A percentile compares a stretch with the other conserved stretches of the same genome.
Evolutionary conservation across 306 rosid species (phyloP).

Genomic region (Gillenia trifoliata): DNA sequence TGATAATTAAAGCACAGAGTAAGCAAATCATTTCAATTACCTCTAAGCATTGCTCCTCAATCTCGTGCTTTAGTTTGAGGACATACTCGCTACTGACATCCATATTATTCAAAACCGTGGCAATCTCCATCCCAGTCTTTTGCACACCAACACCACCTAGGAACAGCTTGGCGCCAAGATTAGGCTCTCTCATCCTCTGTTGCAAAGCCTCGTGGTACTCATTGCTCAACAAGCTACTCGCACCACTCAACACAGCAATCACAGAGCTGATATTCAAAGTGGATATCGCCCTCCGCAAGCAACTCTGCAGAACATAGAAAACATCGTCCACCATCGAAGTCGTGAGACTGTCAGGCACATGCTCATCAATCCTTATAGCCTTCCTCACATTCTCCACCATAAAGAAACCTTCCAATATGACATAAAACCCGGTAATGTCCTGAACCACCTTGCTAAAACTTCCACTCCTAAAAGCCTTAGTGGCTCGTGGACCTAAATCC

Average conservation of each 20-base stretch:
- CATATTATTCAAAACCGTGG: conserved; percentile 83
- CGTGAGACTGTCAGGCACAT: conserved; percentile 79
- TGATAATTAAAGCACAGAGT: not conserved
- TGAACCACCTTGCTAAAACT: conserved; percentile 80
- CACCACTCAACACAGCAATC: conserved; percentile 81
- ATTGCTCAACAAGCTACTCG: conserved; percentile 76
- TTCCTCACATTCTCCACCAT: conserved; percentile 98
- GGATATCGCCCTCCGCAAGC: conserved; percentile 75
- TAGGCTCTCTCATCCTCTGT: conserved; percentile 80
- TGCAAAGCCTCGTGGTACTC: conserved; percentile 89
- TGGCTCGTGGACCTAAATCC: conserved; percentile 80
- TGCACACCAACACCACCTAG: conserved; percentile 87
- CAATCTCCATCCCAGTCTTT: conserved; percentile 82
- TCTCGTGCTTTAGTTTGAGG: conserved; percentile 79
- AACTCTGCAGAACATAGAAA: conserved; percentile 90
- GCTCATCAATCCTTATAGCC: conserved; percentile 83
- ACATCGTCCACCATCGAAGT: conserved; percentile 98
- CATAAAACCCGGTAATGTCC: conserved; percentile 83
- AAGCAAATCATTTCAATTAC: conserved; percentile 39
- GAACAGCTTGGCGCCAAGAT: conserved; percentile 89
- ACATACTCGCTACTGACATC: conserved; percentile 89
- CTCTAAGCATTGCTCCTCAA: conserved; percentile 94
- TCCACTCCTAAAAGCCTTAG: conserved; percentile 85
- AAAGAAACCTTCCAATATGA: conserved; percentile 86
- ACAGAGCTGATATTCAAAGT: conserved; percentile 90